These are phyloP conservation scores for Dactylis glomerata DNA, from an alignment of 176 grass and related monocot genomes.

Conservation along the genomic window DNA sequence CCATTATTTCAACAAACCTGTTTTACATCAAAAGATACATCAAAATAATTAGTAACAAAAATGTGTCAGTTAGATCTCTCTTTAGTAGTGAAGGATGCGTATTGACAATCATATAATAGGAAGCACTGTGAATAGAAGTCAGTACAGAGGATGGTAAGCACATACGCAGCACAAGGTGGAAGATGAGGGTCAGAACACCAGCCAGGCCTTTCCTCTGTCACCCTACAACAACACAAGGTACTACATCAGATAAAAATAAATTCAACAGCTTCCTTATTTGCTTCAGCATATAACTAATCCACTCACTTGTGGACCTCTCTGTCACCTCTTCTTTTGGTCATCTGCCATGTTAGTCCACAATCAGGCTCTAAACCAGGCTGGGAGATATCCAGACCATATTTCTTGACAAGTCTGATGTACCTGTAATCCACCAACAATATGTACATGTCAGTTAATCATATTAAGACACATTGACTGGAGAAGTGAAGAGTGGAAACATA, in stretches of 20 bases:
- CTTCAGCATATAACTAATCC: background rate
- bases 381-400: slow-evolving; percentile 73
- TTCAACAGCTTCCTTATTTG: background rate
- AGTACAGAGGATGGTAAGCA: slow-evolving; percentile 9
- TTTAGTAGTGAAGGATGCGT: background rate
- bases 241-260: background rate
- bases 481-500: slow-evolving; percentile 33
- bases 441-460: background rate
- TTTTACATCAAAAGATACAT: background rate
- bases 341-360: slow-evolving; percentile 74
- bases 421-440: slow-evolving; percentile 22
- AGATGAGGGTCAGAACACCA: slow-evolving; percentile 61
- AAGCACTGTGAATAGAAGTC: background rate
- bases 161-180: slow-evolving; percentile 71
- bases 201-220: slow-evolving; percentile 59
- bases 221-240: slow-evolving; percentile 34
- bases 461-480: background rate
- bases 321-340: slow-evolving; percentile 86
- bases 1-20: slow-evolving; percentile 90
- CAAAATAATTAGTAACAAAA: background rate
- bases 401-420: slow-evolving; percentile 92
- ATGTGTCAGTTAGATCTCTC: background rate
- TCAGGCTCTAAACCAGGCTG: slow-evolving; percentile 74
- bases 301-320: slow-evolving; percentile 90
- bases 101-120: background rate